Conservation (phyloP, 257 asterid genomes). For the Fraxinus cuspidata region DNA sequence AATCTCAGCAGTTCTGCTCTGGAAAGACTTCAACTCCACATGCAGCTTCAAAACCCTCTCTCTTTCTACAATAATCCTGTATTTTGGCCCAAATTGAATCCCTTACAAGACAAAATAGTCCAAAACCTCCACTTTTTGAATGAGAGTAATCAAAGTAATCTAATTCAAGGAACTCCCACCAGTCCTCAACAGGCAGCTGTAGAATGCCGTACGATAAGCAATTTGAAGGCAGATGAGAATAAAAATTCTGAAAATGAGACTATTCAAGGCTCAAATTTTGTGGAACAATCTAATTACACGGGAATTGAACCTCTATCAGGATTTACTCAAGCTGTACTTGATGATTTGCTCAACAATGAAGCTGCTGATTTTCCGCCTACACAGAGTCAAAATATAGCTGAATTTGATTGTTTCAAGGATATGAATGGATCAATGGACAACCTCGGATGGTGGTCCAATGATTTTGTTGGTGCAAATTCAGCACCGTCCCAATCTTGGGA, state of each 20-base stretch:
- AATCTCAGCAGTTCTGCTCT: conserved; percentile 80
- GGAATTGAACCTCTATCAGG: conserved; percentile 28
- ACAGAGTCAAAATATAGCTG: conserved; percentile 29
- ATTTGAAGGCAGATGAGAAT: conserved; percentile 9
- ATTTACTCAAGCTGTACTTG: conserved; percentile 58
- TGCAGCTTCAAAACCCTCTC: conserved; percentile 75
- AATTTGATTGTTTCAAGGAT: conserved; percentile 45
- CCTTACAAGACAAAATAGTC: conserved; percentile 56
- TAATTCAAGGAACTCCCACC: conserved; percentile 15
- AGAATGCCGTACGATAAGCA: conserved; percentile 24
- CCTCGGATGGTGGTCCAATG: conserved; percentile 66
- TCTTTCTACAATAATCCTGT: conserved; percentile 58
- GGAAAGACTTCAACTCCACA: conserved; percentile 89
- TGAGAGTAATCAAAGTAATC: conserved; percentile 12
- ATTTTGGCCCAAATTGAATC: conserved; percentile 63
- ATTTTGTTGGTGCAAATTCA: conserved; percentile 42
- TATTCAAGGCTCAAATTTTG: neutral
- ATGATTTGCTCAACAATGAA: conserved; percentile 45
- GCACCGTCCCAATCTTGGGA: conserved; percentile 62
- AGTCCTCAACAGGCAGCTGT: conserved; percentile 17
- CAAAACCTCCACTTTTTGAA: conserved; percentile 46
- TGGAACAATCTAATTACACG: conserved; percentile 21
- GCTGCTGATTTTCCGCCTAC: conserved; percentile 28
- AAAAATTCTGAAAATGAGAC: neutral
- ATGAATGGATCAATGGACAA: conserved; percentile 6